phyloP scores from a whole-genome alignment of 78 protist genomes.

The Dictyostelium citrinum region DNA sequence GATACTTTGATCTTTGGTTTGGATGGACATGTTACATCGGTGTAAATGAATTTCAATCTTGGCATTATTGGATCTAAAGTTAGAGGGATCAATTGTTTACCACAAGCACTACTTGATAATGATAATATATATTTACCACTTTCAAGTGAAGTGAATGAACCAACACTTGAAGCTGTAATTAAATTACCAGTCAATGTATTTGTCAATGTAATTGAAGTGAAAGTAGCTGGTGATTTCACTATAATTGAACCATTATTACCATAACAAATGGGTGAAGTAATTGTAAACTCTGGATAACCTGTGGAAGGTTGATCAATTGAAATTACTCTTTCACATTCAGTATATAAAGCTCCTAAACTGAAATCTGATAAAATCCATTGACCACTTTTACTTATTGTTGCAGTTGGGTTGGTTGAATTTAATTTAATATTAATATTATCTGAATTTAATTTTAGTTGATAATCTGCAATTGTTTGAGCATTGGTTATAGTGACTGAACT shows the following conservation, averaged over 20 bases:
- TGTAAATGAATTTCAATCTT: neutral
- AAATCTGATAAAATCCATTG: neutral
- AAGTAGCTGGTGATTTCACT: neutral
- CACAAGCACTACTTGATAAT: neutral
- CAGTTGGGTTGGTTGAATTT: neutral
- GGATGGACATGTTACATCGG: neutral
- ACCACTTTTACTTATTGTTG: neutral
- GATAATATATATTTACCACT: neutral
- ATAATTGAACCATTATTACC: neutral
- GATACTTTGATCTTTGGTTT: constrained; percentile 5
- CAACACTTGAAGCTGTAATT: neutral
- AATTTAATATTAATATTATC: neutral
- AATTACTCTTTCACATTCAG: neutral
- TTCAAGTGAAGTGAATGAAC: neutral
- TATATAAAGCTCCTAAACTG: neutral
- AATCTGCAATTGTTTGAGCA: neutral
- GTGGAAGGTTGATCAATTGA: neutral
- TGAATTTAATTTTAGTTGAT: neutral
- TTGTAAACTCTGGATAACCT: neutral
- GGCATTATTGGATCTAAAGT: neutral
- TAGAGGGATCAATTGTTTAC: neutral
- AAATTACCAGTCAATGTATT: neutral
- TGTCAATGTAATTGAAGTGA: neutral
- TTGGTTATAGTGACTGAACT: neutral
- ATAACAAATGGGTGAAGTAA: neutral